Conservation (phyloP, 768 basidiomycete genomes). For the Leccinum truebloodii region DNA sequence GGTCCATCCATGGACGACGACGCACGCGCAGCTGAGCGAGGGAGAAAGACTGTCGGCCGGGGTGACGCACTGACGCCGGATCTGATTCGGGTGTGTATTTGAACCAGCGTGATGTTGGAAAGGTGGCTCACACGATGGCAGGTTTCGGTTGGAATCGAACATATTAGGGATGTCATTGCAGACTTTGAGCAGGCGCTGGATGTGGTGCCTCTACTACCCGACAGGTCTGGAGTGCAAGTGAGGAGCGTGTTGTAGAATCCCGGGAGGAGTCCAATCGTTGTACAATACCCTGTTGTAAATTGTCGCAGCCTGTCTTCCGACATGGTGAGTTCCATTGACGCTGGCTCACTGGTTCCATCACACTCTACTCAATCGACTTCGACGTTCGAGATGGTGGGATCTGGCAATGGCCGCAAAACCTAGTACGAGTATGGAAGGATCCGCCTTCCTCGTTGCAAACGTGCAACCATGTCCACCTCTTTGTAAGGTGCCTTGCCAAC, state of each 20-base stretch:
- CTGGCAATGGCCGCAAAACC: no score
- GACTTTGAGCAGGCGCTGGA: conserved; percentile 45
- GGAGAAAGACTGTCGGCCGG: conserved; percentile 52
- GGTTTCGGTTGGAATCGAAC: conserved; percentile 48
- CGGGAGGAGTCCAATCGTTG: background rate
- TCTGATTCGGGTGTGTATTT: conserved; percentile 50
- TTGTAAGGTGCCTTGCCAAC: background rate
- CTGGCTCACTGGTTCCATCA: no score
- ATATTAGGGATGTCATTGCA: conserved; percentile 47
- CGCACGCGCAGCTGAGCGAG: conserved; percentile 54
- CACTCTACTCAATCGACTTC: no score
- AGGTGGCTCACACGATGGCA: conserved; percentile 7
- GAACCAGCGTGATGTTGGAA: background rate
- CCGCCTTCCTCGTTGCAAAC: no score
- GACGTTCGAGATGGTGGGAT: no score
- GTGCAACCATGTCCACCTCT: no score
- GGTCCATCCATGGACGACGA: conserved; percentile 59
- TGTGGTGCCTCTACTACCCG: conserved; percentile 13
- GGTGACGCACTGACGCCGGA: conserved; percentile 57
- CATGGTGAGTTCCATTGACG: no score
- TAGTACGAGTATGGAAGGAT: no score
- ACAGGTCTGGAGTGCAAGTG: background rate
- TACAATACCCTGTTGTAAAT: background rate
- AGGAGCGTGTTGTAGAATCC: conserved; percentile 2
- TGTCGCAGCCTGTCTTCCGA: no score